Evolutionary conservation across 2,329 filamentous ascomycete genomes (phyloP), one percentile per base, ranked within the genome.

Genomic region (Stagonosporopsis chrysanthemi): DNA sequence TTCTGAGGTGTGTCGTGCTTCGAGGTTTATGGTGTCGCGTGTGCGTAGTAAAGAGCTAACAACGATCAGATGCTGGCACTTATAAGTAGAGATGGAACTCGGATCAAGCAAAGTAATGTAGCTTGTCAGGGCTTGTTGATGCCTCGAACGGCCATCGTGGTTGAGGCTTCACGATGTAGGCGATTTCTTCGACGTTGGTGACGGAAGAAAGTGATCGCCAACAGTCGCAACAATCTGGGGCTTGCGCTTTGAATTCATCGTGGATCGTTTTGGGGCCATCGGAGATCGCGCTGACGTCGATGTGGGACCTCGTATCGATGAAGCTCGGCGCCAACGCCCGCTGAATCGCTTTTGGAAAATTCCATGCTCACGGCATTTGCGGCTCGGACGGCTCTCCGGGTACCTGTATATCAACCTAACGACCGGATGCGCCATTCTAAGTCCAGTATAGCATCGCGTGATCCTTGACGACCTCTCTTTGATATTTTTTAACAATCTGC

Each of bases 321-420:
- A 42, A 36, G 42, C 54, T 57, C 48, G 54, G 54, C 54, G 54
- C 54, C 54, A 57, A 52, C 31, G 48, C 40, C 14, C 14, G 23
- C 54, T 52, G 42, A 47, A 57, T 47, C 38, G 42, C 36, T 23
- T 38, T 43, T 44, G 14, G 12, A 43, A 36, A 52, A 28, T 33
- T 31, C 48, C 54, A 57, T 48, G 42, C 19, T 52, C 15, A 48
- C 54, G 48, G 54, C 43, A 52, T 31, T 14, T 24, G 29, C 52
- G 52, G 52, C 43, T 52, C 54, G 48, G 39, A 14, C 54, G 54
- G 48, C 36, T 43, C 48, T 42, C 19, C 52, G 48, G 47, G 54
- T 57, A 52, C 48, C 48, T 57, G 43, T 23, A 44, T 44, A 44
- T 57, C 54, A 23, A 44, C 48, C 38, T 57, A 49, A 28, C 24